These are phyloP conservation scores for Candida maesae DNA, from an alignment of 805 yeast species.

Conservation along the genomic window DNA sequence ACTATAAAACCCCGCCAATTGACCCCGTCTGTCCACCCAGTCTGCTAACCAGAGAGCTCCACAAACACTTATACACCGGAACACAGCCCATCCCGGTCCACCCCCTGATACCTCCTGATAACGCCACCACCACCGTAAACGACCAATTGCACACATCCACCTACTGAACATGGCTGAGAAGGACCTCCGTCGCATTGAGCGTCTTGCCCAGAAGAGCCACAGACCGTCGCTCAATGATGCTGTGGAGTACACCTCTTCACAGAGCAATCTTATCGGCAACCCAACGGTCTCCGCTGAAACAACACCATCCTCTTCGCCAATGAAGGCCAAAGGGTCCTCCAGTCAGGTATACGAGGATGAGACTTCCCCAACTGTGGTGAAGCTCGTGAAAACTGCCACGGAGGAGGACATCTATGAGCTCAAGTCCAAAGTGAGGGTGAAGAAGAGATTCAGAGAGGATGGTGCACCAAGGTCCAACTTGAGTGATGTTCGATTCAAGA, in stretches of 20 bases:
- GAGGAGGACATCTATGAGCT: constrained; percentile 21
- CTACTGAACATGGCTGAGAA: no score
- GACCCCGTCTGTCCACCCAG: no score
- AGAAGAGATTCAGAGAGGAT: constrained; percentile 20
- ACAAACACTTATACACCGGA: no score
- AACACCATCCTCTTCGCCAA: background rate
- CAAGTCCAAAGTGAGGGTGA: constrained; percentile 16
- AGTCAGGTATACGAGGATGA: background rate
- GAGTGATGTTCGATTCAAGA: constrained; percentile 24
- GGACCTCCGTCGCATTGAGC: background rate
- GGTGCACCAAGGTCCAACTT: constrained; percentile 26
- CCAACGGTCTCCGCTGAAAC: background rate
- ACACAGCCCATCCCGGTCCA: no score
- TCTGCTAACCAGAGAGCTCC: no score
- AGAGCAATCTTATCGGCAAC: background rate
- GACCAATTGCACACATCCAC: no score
- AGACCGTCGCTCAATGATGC: constrained; percentile 15
- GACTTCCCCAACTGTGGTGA: background rate
- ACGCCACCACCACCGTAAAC: no score
- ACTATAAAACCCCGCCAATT: no score
- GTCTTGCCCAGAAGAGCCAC: constrained; percentile 3
- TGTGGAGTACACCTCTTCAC: constrained; percentile 9
- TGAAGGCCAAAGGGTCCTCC: background rate
- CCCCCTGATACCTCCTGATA: background rate
- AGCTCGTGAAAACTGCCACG: constrained; percentile 13